A percentile compares a stretch with the other conserved stretches of the same genome.
These are phyloP conservation scores for Cryptococcus sp. DNA, from an alignment of 1,284 basidiomycete species.

Conservation along the genomic window DNA sequence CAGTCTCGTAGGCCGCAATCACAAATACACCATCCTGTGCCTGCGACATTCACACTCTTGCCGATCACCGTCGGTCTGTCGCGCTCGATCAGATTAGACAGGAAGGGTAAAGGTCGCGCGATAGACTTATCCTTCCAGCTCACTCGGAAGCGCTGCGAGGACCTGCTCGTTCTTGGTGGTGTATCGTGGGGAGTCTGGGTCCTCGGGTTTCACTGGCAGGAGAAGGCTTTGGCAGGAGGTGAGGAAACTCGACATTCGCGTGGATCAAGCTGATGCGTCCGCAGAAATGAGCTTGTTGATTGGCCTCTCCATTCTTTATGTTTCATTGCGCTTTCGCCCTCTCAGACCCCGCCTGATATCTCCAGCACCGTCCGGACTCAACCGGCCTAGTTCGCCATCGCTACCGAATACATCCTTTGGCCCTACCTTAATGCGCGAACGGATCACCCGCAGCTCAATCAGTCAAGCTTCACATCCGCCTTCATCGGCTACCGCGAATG, in stretches of 20 bases:
- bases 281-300: conserved; percentile 36
- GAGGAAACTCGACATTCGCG: conserved; percentile 9
- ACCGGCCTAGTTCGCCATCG: conserved; percentile 13
- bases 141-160: conserved; percentile 43
- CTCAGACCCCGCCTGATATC: conserved; percentile 10
- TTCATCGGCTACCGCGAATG: neutral
- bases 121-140: conserved; percentile 20
- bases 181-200: conserved; percentile 36
- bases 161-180: conserved; percentile 37
- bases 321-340: conserved; percentile 20
- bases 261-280: conserved; percentile 6
- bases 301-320: conserved; percentile 33
- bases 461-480: conserved; percentile 1
- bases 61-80: conserved; percentile 18
- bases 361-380: conserved; percentile 7
- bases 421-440: conserved; percentile 13
- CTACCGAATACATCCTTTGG: neutral
- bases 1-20: neutral
- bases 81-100: neutral
- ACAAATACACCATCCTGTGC: conserved; percentile 19
- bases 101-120: conserved; percentile 16
- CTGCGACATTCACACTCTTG: conserved; percentile 26
- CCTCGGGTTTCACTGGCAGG: conserved; percentile 40
- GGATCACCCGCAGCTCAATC: conserved; percentile 8
- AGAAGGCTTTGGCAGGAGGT: conserved; percentile 48